Conservation (phyloP, 148 eudicot species). For the Rhododendron mucronatum region DNA sequence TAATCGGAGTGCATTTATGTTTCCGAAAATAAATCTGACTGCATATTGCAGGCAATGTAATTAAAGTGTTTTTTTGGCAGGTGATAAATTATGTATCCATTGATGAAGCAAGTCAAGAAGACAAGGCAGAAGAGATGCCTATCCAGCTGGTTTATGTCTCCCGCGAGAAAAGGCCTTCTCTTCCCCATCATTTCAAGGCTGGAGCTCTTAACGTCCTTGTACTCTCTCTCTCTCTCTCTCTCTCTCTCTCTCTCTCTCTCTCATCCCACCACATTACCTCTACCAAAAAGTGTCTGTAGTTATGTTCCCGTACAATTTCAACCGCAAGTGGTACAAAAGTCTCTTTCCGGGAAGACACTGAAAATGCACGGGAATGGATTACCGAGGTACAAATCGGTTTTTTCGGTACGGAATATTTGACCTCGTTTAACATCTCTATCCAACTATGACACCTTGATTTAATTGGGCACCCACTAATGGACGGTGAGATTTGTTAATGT, state of each 20-base stretch:
- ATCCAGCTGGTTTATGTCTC: background rate
- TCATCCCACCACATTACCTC: too few relatives aligned
- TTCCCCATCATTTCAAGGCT: background rate
- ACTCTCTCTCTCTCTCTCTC: background rate
- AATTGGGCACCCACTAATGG: too few relatives aligned
- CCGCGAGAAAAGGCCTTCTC: background rate
- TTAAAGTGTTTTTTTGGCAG: background rate
- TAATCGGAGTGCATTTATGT: background rate
- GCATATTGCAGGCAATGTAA: background rate
- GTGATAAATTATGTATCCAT: background rate
- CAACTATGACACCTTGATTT: too few relatives aligned
- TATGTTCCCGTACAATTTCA: too few relatives aligned
- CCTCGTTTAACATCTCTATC: too few relatives aligned
- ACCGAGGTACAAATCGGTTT: too few relatives aligned
- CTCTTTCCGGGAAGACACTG: too few relatives aligned
- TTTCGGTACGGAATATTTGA: too few relatives aligned
- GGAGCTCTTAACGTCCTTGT: constrained; percentile 1
- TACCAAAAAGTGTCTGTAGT: too few relatives aligned
- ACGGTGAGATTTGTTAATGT: too few relatives aligned
- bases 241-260: background rate
- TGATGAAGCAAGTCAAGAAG: background rate
- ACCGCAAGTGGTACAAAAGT: too few relatives aligned
- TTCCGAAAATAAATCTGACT: background rate
- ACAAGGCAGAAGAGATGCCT: background rate
- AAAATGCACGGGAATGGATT: too few relatives aligned